phyloP scores from a whole-genome alignment of 2,329 filamentous ascomycete genomes.

The Neofusicoccum sp. region DNA sequence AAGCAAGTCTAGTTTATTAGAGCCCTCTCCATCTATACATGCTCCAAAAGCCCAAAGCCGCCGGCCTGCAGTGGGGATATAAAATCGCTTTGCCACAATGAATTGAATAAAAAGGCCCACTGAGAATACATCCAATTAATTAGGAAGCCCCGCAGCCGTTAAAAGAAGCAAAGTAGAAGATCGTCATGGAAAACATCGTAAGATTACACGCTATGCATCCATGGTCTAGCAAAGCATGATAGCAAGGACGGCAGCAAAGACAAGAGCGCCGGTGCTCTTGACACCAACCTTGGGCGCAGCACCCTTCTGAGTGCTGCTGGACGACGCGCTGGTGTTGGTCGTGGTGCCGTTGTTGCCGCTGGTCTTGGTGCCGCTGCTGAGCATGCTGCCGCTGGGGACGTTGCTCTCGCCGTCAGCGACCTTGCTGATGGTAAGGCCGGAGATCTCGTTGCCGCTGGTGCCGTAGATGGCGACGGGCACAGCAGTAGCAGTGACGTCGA shows the following conservation, averaged over 20 bases:
- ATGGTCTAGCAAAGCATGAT: slow-evolving; percentile 17
- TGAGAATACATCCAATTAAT: neutral
- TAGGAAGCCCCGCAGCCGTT: neutral
- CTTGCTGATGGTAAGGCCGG: slow-evolving; percentile 59
- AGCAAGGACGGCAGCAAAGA: slow-evolving; percentile 16
- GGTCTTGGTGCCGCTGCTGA: slow-evolving; percentile 6
- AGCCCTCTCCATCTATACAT: slow-evolving; percentile 12
- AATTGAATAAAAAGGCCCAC: neutral
- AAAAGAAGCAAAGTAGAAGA: slow-evolving; percentile 1
- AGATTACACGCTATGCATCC: slow-evolving; percentile 10
- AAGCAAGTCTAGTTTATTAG: slow-evolving; percentile 10
- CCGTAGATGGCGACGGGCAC: slow-evolving; percentile 59
- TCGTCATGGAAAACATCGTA: slow-evolving; percentile 13
- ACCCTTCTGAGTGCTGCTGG: slow-evolving; percentile 18
- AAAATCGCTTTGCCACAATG: neutral
- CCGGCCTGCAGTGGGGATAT: slow-evolving; percentile 4
- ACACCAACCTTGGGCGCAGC: slow-evolving; percentile 16
- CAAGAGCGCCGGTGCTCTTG: slow-evolving; percentile 17
- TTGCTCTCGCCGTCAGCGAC: slow-evolving; percentile 55
- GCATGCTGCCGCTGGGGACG: slow-evolving; percentile 46
- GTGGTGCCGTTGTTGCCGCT: neutral
- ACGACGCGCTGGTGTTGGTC: neutral
- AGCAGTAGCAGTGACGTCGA: slow-evolving; percentile 56
- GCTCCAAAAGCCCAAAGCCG: neutral
- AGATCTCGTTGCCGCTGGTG: slow-evolving; percentile 57